Evolutionary conservation across 2,329 filamentous ascomycete genomes (phyloP).

Genomic region (Pseudogymnoascus sp.): DNA sequence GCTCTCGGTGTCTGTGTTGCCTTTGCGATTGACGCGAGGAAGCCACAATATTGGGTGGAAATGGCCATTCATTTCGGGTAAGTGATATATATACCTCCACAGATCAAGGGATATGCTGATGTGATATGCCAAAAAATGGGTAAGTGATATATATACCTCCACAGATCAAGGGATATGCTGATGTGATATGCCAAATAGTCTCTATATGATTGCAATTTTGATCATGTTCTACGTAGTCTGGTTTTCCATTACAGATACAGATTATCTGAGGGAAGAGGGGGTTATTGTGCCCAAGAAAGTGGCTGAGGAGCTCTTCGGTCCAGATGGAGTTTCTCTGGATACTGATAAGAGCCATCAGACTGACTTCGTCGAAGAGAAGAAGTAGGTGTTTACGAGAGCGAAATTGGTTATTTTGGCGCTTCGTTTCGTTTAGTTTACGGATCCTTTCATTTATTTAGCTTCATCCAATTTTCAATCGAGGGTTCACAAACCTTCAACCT

Average conservation of each 20-base stretch:
- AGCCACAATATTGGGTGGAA: neutral
- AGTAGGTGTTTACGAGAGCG: neutral
- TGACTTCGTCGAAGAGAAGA: neutral
- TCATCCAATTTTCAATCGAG: too few species aligned
- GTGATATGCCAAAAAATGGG: neutral
- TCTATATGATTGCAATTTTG: constrained; percentile 5
- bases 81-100: neutral
- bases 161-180: neutral
- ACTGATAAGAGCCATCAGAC: neutral
- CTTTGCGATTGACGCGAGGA: constrained; percentile 6
- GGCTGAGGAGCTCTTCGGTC: neutral
- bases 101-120: neutral
- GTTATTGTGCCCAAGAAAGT: constrained; percentile 8
- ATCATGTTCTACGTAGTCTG: constrained; percentile 1
- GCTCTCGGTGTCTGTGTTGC: constrained; percentile 7
- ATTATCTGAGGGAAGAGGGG: constrained; percentile 4
- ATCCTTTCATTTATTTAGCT: neutral
- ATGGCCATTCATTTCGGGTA: constrained; percentile 2
- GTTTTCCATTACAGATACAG: constrained; percentile 9
- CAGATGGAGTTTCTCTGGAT: neutral
- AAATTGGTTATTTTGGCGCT: neutral
- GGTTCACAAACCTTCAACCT: too few species aligned
- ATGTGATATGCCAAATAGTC: neutral
- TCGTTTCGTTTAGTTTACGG: neutral
- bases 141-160: neutral